Percentiles rank a stretch among this genome's conserved stretches.
phyloP scores from a whole-genome alignment of 352 stramenopile species.

The Elongisporangium prolatum region DNA sequence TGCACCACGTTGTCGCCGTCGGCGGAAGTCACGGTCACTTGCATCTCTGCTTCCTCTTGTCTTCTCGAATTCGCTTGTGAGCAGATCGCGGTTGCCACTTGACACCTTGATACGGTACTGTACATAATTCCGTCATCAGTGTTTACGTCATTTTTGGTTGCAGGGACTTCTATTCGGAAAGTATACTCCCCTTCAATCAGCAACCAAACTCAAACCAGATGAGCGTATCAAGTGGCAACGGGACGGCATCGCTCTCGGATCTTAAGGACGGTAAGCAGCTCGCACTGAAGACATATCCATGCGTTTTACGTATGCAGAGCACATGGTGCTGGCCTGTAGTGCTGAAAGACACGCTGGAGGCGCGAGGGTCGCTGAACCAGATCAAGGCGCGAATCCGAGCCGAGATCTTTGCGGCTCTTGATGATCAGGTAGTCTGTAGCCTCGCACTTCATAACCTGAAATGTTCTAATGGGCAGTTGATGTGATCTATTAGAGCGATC shows the following conservation, averaged over 20 bases:
- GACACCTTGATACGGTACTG: neutral
- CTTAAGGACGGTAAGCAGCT: conserved; percentile 42
- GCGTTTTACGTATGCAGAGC: neutral
- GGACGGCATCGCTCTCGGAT: conserved; percentile 41
- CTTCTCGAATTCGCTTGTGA: neutral
- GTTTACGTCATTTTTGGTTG: neutral
- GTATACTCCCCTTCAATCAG: neutral
- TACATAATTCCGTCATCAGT: neutral
- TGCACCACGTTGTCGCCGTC: conserved; percentile 55
- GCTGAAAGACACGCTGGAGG: conserved; percentile 80
- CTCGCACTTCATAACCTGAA: neutral
- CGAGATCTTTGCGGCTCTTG: conserved; percentile 80
- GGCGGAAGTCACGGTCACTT: conserved; percentile 62
- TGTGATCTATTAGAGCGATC: conserved; percentile 26
- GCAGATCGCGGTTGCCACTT: neutral
- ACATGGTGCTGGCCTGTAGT: conserved; percentile 24
- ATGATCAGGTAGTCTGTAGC: conserved; percentile 49
- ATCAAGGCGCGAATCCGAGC: conserved; percentile 82
- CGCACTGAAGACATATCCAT: neutral
- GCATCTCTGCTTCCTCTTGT: conserved; percentile 27
- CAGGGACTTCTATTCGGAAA: neutral
- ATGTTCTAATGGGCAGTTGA: too few relatives aligned
- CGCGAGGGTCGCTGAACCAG: conserved; percentile 66
- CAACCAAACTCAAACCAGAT: neutral
- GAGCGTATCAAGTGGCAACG: conserved; percentile 4